These are phyloP conservation scores for Symbiodinium pilosum DNA, from an alignment of 73 alveolate species.

Conservation along the genomic window DNA sequence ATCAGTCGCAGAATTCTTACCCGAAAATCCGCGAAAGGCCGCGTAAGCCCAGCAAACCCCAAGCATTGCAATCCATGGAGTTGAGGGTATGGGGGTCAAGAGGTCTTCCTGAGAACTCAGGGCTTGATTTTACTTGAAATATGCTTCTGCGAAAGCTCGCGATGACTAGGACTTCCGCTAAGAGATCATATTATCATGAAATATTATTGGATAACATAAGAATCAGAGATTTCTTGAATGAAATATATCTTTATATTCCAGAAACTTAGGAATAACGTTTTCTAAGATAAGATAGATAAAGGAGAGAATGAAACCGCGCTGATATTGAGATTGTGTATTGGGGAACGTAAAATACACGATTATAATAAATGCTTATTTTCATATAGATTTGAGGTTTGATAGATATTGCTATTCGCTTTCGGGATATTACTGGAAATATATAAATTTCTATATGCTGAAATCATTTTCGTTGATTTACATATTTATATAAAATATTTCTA, in stretches of 20 bases:
- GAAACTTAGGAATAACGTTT: neutral
- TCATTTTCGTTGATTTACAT: no score
- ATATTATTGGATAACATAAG: neutral
- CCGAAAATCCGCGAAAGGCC: no score
- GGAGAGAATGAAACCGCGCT: neutral
- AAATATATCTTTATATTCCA: no score
- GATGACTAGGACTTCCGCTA: no score
- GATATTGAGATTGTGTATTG: neutral
- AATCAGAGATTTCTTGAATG: neutral
- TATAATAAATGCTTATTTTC: no score
- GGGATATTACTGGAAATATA: neutral
- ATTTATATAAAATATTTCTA: no score
- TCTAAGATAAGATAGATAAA: neutral
- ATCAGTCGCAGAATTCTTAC: no score
- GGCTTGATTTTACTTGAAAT: no score
- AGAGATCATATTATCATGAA: no score
- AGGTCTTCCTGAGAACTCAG: neutral
- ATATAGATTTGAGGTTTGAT: neutral
- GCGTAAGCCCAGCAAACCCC: no score
- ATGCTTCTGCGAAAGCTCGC: no score
- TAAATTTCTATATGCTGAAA: neutral
- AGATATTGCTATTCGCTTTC: neutral
- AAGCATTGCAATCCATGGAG: no score
- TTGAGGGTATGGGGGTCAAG: neutral
- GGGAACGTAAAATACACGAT: neutral